Evolutionary conservation across 192 early-diverging fungal species (phyloP).

Genomic region (Geosiphon pyriformis): DNA sequence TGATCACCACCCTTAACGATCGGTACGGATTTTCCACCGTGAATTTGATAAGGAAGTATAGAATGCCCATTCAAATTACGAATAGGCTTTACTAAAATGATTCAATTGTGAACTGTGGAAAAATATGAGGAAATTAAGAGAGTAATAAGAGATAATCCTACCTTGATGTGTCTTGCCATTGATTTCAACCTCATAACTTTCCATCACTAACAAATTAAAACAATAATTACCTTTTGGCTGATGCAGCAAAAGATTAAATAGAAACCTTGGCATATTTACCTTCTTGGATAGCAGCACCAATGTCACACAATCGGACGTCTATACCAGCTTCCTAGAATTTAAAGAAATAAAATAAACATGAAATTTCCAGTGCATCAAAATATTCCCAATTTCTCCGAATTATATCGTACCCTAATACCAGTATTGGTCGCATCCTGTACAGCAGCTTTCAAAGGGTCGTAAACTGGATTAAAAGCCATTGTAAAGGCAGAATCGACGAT

Average conservation of each 20-base stretch:
- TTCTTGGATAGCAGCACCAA: slow-evolving; percentile 94
- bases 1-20: slow-evolving; percentile 83
- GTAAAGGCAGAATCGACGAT: slow-evolving; percentile 97
- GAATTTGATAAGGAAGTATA: slow-evolving; percentile 87
- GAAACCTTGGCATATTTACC: too few relatives aligned
- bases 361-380: too few relatives aligned
- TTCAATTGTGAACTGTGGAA: background rate
- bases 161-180: slow-evolving; percentile 86
- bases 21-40: slow-evolving; percentile 91
- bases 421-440: slow-evolving; percentile 96
- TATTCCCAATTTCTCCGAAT: too few relatives aligned
- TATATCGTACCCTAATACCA: slow-evolving; percentile 75
- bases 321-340: slow-evolving; percentile 90
- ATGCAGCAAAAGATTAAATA: too few relatives aligned
- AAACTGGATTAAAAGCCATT: slow-evolving; percentile 85
- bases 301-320: slow-evolving; percentile 89
- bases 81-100: slow-evolving; percentile 73
- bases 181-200: slow-evolving; percentile 94
- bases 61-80: slow-evolving; percentile 96
- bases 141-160: slow-evolving; percentile 9
- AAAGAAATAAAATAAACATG: too few relatives aligned
- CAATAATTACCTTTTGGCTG: background rate
- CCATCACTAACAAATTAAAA: slow-evolving; percentile 64
- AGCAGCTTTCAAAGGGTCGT: slow-evolving; percentile 77
- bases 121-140: too few relatives aligned